Evolutionary conservation across 331 rosid species (phyloP).

Genomic region (Spiraea crenata): DNA sequence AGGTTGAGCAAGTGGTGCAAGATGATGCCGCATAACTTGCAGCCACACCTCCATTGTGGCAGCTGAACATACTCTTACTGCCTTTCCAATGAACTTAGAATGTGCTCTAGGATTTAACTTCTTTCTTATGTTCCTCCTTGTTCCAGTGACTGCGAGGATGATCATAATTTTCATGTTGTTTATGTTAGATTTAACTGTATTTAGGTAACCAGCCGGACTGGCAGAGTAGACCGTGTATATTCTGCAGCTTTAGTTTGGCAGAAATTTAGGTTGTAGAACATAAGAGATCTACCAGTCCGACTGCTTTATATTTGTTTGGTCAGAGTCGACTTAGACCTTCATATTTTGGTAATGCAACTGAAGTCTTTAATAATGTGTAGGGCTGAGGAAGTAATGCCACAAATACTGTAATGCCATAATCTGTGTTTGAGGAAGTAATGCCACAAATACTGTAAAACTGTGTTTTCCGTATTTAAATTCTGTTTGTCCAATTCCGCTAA

Average conservation of each 20-base stretch:
- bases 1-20: slow-evolving; percentile 39
- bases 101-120: slow-evolving; percentile 12
- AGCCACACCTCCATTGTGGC: slow-evolving; percentile 29
- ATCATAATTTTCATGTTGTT: slow-evolving; percentile 35
- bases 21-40: slow-evolving; percentile 27
- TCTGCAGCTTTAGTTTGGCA: slow-evolving; percentile 22
- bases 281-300: slow-evolving; percentile 14
- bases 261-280: slow-evolving; percentile 26
- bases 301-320: neutral
- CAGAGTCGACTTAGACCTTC: neutral
- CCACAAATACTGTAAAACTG: no score
- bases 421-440: no score
- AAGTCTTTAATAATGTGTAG: neutral
- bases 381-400: no score
- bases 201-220: slow-evolving; percentile 31
- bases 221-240: slow-evolving; percentile 36
- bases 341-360: slow-evolving; percentile 7
- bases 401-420: no score
- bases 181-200: slow-evolving; percentile 35
- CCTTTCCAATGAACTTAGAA: slow-evolving; percentile 37
- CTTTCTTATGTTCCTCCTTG: neutral
- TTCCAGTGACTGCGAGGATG: slow-evolving; percentile 34
- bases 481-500: no score
- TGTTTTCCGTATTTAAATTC: no score
- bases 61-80: slow-evolving; percentile 34